Evolutionary conservation across 805 yeast genomes (phyloP).

Genomic region (Kluyveromyces nonfermentans): DNA sequence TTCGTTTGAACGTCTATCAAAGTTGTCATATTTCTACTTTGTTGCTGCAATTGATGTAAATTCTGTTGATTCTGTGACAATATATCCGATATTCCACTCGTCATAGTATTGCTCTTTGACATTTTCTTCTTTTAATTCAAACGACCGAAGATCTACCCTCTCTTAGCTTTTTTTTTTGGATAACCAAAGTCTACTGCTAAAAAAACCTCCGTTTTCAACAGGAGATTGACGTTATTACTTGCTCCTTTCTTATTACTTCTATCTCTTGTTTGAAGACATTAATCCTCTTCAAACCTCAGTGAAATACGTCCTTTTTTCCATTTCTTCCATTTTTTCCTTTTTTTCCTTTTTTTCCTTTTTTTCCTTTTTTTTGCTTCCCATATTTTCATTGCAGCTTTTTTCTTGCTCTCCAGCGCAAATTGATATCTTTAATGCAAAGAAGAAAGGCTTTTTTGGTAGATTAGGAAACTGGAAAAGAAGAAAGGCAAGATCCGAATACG

Average conservation of each 20-base stretch:
- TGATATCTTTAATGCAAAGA: background rate
- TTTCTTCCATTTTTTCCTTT: background rate
- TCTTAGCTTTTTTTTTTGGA: background rate
- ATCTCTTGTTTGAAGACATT: too few relatives aligned
- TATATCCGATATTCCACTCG: constrained; percentile 28
- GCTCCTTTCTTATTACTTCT: too few relatives aligned
- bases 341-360: background rate
- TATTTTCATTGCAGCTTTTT: background rate
- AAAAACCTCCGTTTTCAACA: too few relatives aligned
- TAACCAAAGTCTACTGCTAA: background rate
- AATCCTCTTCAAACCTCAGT: background rate
- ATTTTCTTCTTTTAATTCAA: constrained; percentile 6
- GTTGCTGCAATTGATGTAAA: constrained; percentile 37
- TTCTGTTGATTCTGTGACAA: constrained; percentile 39
- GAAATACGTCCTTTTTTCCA: background rate
- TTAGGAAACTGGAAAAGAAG: background rate
- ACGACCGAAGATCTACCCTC: background rate
- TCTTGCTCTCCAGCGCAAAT: background rate
- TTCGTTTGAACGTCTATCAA: constrained; percentile 1
- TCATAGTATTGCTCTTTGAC: constrained; percentile 33
- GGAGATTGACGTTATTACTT: too few relatives aligned
- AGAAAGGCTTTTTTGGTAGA: background rate
- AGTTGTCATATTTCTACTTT: constrained; percentile 31
- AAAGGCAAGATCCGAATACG: too few relatives aligned
- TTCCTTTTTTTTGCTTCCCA: background rate